Evolutionary conservation across 2,329 filamentous ascomycete species (phyloP), one percentile per base, ranked within the genome.

Genomic region (Karstenula rhodostoma): DNA sequence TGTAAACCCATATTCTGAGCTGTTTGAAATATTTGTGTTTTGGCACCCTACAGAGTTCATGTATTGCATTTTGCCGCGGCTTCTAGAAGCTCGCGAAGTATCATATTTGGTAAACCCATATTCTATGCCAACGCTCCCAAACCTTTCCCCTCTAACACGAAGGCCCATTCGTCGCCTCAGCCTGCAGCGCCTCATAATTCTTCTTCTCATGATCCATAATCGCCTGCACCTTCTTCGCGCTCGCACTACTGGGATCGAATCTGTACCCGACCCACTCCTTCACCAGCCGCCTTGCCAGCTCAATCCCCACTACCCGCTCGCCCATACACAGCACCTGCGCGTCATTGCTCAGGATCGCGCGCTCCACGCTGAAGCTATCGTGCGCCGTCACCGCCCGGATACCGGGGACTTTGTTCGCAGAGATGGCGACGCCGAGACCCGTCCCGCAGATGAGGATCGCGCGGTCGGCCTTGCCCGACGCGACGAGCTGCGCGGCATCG

Each of bases 321-420:
- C 92, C 92, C 83, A 96, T 89, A 76, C 93, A 96, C 63, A 96
- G 80, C 33, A 96, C 92, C 80, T 96, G 92, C 3, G 92, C 91
- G 75, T 96, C 89, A 77, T 96, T 96, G 80, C 90, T 93, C 71
- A 94, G 80, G 12, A 96, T 86, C 22, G 90, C 88, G 52, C 92
- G 82, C 84, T 96, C 92, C 6, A 96, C 91, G 58, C 86, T 89
- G 82, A 94, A 96, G 67, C 88, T 89, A 75, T 96, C 93, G 77
- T 96, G 93, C 1, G 93, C 93, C 5, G 92, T 96, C 19, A 96
- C 93, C n/a, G 93, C 93, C 25, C 92, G 84, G 62, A 96, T 87
- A 6, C 92, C 92, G 58, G 88, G 89, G 65, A 96, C 88, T 78
- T 96, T 96, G 84, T 96, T 96, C 67, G 93, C 93, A n/a, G 87